Evolutionary conservation across 805 yeast species (phyloP).

Genomic region (Nakazawaea wickerhamii): DNA sequence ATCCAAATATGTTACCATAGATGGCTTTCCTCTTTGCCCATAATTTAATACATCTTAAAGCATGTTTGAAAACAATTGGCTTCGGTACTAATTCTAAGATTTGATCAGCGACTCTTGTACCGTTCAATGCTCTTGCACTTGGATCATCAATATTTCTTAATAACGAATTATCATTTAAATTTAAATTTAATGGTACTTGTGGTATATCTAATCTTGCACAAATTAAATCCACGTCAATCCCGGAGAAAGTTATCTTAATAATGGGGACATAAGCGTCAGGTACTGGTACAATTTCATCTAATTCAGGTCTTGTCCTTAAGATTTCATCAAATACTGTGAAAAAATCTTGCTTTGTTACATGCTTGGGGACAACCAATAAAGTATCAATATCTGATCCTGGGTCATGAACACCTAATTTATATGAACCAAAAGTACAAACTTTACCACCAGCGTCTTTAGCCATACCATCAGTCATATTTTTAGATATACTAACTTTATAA

Average conservation of each 20-base stretch:
- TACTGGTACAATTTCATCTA: conserved; percentile 88
- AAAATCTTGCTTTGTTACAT: conserved; percentile 85
- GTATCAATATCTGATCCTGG: conserved; percentile 99
- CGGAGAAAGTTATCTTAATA: conserved; percentile 80
- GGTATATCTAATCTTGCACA: conserved; percentile 81
- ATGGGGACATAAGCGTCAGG: conserved; percentile 99
- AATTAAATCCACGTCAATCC: conserved; percentile 89
- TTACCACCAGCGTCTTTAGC: conserved; percentile 97
- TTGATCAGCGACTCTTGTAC: conserved; percentile 96
- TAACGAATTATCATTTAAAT: conserved; percentile 78
- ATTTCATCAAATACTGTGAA: conserved; percentile 74
- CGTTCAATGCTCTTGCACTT: conserved; percentile 85
- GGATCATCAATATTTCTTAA: conserved; percentile 85
- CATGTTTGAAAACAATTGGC: conserved; percentile 87
- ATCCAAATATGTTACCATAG: conserved; percentile 92
- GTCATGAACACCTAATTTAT: conserved; percentile 92
- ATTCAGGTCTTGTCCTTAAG: conserved; percentile 66
- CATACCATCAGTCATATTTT: conserved; percentile 97
- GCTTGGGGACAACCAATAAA: conserved; percentile 93
- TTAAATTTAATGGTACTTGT: conserved; percentile 70
- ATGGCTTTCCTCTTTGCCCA: conserved; percentile 97
- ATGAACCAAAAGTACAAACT: conserved; percentile 93
- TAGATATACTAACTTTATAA: conserved; percentile 66
- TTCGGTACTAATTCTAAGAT: conserved; percentile 87
- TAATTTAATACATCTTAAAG: conserved; percentile 84